Conservation (phyloP, 179 eudicot genomes). For the Spergularia azorica region DNA sequence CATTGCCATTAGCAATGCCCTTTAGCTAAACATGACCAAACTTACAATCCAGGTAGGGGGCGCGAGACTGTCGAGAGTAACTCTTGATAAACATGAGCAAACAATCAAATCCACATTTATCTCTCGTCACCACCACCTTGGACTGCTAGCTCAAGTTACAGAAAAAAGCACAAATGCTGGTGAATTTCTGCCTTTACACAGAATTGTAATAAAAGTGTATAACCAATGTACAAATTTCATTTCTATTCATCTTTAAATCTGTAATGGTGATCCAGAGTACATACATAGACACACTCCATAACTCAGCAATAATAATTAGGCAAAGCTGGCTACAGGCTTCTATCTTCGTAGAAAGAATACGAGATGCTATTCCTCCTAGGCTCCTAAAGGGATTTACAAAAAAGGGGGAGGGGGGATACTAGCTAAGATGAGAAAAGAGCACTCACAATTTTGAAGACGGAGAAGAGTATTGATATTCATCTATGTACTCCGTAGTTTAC, state of each 20-base stretch:
- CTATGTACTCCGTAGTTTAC: slow-evolving; percentile 22
- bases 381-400: neutral
- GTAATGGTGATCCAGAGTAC: neutral
- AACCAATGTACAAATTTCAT: neutral
- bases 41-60: too few relatives aligned
- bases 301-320: neutral
- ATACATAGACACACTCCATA: slow-evolving; percentile 6
- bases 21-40: too few relatives aligned
- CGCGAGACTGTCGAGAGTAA: too few relatives aligned
- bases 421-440: slow-evolving; percentile 9
- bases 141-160: too few relatives aligned
- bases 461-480: neutral
- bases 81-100: too few relatives aligned
- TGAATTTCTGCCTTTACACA: too few relatives aligned
- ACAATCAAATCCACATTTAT: too few relatives aligned
- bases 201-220: neutral
- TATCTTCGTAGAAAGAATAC: slow-evolving; percentile 7
- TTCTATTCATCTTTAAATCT: neutral
- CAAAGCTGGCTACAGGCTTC: neutral
- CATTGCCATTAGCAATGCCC: too few relatives aligned
- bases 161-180: too few relatives aligned
- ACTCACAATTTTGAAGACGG: neutral
- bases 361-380: slow-evolving; percentile 4
- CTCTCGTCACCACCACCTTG: too few relatives aligned
- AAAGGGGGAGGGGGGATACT: neutral